Evolutionary conservation across 2,329 filamentous ascomycete species (phyloP), one percentile per base, ranked within the genome.

Genomic region (Penicillium brasilianum): DNA sequence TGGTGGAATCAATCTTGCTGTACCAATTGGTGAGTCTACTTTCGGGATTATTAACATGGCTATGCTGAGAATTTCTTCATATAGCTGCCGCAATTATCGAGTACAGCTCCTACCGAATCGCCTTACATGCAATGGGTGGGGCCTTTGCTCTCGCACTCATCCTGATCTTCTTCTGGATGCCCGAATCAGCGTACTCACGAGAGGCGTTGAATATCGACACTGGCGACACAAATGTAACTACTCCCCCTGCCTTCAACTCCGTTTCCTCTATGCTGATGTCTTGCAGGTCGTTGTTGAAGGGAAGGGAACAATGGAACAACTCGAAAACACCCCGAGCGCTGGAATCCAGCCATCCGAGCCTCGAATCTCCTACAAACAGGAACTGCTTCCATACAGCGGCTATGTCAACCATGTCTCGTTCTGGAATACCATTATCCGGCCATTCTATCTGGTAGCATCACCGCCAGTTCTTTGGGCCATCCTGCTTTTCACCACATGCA

Each of bases 81-180:
- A 18, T 53, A 78, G 77, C 77, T 50, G 77, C 76, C 20, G 65
- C 70, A 8, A 74, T 80, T 36, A 80, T 80, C 50, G 67, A 79
- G 57, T 74, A 76, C 32, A 64, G 73, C 39, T 74, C 72, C 4
- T 78, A 74, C 46, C 66, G 69, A 11, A 71, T 71, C 28, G 70
- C 70, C 9, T 67, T 79, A 13, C 67, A 78, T 44, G 77, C 73
- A 18, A 80, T 80, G 77, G 77, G 76, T 6, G 77, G 71, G n/a
- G 78, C 77, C 0, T 78, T 80, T 58, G 72, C 70, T 7, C 28
- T 80, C 6, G 67, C 75, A 6, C 59, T 78, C 0, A 68, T 80
- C 55, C 62, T 80, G 58, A 75, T 75, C 5, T 72, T 80, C 53
- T 73, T 81, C 61, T 80, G 76, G 69, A 80, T 80, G 78, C 78